phyloP scores from a whole-genome alignment of 345 rosid species.

The Bretschneidera sinensis region DNA sequence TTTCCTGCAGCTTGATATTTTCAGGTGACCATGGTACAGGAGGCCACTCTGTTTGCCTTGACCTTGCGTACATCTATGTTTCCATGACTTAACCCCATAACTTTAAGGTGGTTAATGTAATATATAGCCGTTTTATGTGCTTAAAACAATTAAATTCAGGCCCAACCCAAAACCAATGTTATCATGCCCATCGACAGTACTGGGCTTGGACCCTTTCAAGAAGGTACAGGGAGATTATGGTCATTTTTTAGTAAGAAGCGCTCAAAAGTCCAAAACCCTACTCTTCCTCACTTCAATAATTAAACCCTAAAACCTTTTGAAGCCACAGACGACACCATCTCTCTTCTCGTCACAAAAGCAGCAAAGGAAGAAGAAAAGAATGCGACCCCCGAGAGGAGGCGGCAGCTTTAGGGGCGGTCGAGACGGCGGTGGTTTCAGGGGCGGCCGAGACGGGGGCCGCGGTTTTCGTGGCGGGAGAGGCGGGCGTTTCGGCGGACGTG shows the following conservation, averaged over 20 bases:
- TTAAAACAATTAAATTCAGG: too few relatives aligned
- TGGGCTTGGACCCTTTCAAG: too few relatives aligned
- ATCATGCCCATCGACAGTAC: too few relatives aligned
- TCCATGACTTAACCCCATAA: too few relatives aligned
- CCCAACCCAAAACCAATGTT: too few relatives aligned
- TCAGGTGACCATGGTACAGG: constrained; percentile 87
- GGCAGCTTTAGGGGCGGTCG: too few relatives aligned
- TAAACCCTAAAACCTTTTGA: constrained; percentile 28
- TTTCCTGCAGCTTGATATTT: constrained; percentile 72
- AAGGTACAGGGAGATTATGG: too few relatives aligned
- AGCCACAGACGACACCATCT: constrained; percentile 3
- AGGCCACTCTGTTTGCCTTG: constrained; percentile 65
- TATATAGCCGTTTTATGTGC: too few relatives aligned
- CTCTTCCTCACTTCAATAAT: background rate
- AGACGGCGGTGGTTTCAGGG: too few relatives aligned
- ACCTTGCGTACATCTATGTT: too few relatives aligned
- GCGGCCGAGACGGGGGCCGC: constrained; percentile 49
- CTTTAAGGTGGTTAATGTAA: too few relatives aligned
- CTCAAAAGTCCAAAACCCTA: constrained; percentile 40
- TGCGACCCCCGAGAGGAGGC: constrained; percentile 72
- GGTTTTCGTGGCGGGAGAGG: constrained; percentile 46
- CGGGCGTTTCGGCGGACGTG: constrained; percentile 30
- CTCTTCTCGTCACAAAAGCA: constrained; percentile 3
- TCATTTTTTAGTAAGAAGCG: too few relatives aligned
- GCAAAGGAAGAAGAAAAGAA: constrained; percentile 6